Percentiles rank a stretch among this genome's conserved stretches.
phyloP scores from a whole-genome alignment of 805 yeast species.

The Kluyveromyces dobzhanskii region DNA sequence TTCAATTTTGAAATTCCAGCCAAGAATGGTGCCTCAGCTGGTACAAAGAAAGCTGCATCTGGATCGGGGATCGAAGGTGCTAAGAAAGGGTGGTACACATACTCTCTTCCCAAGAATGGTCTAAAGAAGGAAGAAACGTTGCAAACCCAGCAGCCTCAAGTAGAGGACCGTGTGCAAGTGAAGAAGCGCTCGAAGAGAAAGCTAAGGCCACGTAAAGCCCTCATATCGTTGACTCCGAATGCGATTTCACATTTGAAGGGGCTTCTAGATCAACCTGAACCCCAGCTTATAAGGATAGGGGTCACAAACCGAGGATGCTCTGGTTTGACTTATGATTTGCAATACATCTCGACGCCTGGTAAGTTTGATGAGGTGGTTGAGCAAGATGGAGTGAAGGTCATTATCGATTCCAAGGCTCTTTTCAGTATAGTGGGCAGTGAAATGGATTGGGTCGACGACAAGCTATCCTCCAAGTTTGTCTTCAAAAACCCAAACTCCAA shows the following conservation, averaged over 20 bases:
- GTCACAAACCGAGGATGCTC: slow-evolving; percentile 97
- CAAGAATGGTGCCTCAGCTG: slow-evolving; percentile 5
- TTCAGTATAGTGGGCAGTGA: slow-evolving; percentile 94
- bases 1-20: slow-evolving; percentile 5
- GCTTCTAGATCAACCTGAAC: slow-evolving; percentile 71
- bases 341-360: slow-evolving; percentile 85
- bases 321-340: slow-evolving; percentile 84
- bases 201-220: slow-evolving; percentile 81
- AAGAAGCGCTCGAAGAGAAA: slow-evolving; percentile 48
- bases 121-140: slow-evolving; percentile 8
- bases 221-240: slow-evolving; percentile 66
- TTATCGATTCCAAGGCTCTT: slow-evolving; percentile 92
- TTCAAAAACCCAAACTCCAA: slow-evolving; percentile 94
- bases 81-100: slow-evolving; percentile 35
- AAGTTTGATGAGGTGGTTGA: slow-evolving; percentile 89
- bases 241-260: slow-evolving; percentile 67
- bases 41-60: background rate
- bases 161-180: slow-evolving; percentile 8
- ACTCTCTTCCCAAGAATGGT: slow-evolving; percentile 33
- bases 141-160: slow-evolving; percentile 8
- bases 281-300: slow-evolving; percentile 83
- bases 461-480: slow-evolving; percentile 78
- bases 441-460: slow-evolving; percentile 98
- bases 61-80: background rate
- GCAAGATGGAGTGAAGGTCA: slow-evolving; percentile 88